phyloP scores from a whole-genome alignment of 257 asterid species.

The Nicotiana paniculata region DNA sequence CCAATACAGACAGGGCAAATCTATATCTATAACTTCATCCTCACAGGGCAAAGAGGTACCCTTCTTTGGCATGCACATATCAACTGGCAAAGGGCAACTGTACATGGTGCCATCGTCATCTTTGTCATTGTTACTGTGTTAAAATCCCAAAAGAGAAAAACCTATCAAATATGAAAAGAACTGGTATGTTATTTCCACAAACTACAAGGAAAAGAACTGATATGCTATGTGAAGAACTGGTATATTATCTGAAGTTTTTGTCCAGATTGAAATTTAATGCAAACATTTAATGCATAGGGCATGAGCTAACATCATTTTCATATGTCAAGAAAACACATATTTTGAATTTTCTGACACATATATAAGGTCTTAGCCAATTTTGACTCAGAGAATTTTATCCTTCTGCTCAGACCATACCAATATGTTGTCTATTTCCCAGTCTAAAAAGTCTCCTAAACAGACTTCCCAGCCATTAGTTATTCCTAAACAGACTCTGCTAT shows the following conservation, averaged over 20 bases:
- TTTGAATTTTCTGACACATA: too few relatives aligned
- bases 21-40: conserved; percentile 51
- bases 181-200: too few relatives aligned
- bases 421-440: neutral
- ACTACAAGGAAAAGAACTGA: too few relatives aligned
- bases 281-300: too few relatives aligned
- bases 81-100: conserved; percentile 69
- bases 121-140: neutral
- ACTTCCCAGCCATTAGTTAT: neutral
- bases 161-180: too few relatives aligned
- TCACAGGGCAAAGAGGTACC: conserved; percentile 67
- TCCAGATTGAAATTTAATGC: too few relatives aligned
- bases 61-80: conserved; percentile 70
- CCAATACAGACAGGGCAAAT: conserved; percentile 67
- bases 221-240: too few relatives aligned
- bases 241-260: too few relatives aligned
- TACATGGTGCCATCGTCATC: conserved; percentile 70
- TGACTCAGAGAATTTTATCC: neutral
- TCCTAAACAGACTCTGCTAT: too few relatives aligned
- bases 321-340: too few relatives aligned
- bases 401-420: neutral
- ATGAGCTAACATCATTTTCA: too few relatives aligned
- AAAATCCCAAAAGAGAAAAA: too few relatives aligned
- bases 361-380: neutral
- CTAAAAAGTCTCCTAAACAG: neutral